phyloP scores from a whole-genome alignment of 1,284 basidiomycete genomes.

The Ustilago loliicola region DNA sequence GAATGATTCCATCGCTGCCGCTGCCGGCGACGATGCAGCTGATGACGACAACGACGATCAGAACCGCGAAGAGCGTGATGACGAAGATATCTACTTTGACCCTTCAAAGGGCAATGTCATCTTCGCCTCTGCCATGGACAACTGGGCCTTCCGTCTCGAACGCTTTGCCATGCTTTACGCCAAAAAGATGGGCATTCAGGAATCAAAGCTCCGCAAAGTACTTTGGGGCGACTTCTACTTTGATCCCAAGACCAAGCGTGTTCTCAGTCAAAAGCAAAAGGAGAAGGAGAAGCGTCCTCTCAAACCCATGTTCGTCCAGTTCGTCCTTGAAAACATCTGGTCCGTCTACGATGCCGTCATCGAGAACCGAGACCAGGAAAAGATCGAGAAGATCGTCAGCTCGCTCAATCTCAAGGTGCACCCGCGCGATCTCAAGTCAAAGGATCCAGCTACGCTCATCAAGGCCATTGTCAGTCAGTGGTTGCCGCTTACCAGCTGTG shows the following conservation, averaged over 20 bases:
- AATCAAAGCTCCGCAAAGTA: constrained; percentile 85
- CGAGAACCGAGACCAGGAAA: constrained; percentile 73
- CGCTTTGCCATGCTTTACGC: constrained; percentile 95
- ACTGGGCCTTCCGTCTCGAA: constrained; percentile 96
- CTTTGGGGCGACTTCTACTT: constrained; percentile 98
- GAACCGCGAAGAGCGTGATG: constrained; percentile 86
- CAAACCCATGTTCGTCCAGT: constrained; percentile 98
- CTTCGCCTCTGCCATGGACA: constrained; percentile 95
- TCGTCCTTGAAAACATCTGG: constrained; percentile 97
- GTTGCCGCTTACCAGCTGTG: constrained; percentile 92
- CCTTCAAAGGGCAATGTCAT: constrained; percentile 96
- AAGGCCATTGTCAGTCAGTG: constrained; percentile 93
- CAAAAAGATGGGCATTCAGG: constrained; percentile 90
- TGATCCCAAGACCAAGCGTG: constrained; percentile 94
- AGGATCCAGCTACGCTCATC: constrained; percentile 87
- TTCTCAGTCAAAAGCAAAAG: constrained; percentile 90
- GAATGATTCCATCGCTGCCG: constrained; percentile 55
- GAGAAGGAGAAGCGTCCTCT: constrained; percentile 77
- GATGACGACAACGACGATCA: constrained; percentile 68
- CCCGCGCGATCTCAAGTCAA: constrained; percentile 90
- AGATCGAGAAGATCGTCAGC: constrained; percentile 88
- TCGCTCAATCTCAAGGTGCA: constrained; percentile 86
- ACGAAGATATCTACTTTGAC: constrained; percentile 93
- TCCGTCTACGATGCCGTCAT: constrained; percentile 79
- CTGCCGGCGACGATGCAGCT: constrained; percentile 75